Conservation (phyloP, 2,329 filamentous ascomycete species). For the Pseudocercospora eumusae region DNA sequence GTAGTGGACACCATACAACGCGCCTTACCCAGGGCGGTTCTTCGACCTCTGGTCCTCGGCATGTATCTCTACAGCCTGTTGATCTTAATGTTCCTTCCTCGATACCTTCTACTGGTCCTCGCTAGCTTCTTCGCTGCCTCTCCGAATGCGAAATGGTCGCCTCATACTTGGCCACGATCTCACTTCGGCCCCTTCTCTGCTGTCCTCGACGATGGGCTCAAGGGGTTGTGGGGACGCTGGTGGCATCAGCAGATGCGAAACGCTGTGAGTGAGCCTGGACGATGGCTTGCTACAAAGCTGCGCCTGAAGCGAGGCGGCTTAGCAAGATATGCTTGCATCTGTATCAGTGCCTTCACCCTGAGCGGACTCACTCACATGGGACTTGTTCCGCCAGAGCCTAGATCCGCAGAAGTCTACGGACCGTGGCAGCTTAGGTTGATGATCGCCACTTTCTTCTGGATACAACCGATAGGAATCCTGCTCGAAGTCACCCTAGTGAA, state of each 20-base stretch:
- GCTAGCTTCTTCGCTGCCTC: slow-evolving; percentile 26
- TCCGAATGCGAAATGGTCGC: slow-evolving; percentile 29
- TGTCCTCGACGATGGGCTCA: slow-evolving; percentile 29
- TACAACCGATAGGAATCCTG: slow-evolving; percentile 35
- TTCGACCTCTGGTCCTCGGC: slow-evolving; percentile 31
- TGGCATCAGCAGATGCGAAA: slow-evolving; percentile 41
- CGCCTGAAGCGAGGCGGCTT: slow-evolving; percentile 18
- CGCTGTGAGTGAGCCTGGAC: slow-evolving; percentile 31
- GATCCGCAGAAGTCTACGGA: slow-evolving; percentile 16
- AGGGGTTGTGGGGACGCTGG: slow-evolving; percentile 37
- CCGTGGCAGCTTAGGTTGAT: slow-evolving; percentile 22
- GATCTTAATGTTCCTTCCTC: slow-evolving; percentile 32
- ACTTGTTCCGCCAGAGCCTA: slow-evolving; percentile 36
- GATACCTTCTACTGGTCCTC: slow-evolving; percentile 28
- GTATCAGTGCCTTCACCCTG: slow-evolving; percentile 32
- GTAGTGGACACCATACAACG: slow-evolving; percentile 7
- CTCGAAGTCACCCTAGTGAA: slow-evolving; percentile 27
- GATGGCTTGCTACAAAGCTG: slow-evolving; percentile 29
- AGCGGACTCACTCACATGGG: slow-evolving; percentile 38
- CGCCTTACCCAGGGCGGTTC: slow-evolving; percentile 21
- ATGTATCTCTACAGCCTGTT: slow-evolving; percentile 35
- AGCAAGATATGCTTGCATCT: slow-evolving; percentile 30
- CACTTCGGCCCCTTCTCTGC: slow-evolving; percentile 34
- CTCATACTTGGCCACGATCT: slow-evolving; percentile 34
- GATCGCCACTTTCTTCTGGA: slow-evolving; percentile 35